phyloP scores from a whole-genome alignment of 306 rosid genomes.

The cucumber (Cucumis sativus) region DNA sequence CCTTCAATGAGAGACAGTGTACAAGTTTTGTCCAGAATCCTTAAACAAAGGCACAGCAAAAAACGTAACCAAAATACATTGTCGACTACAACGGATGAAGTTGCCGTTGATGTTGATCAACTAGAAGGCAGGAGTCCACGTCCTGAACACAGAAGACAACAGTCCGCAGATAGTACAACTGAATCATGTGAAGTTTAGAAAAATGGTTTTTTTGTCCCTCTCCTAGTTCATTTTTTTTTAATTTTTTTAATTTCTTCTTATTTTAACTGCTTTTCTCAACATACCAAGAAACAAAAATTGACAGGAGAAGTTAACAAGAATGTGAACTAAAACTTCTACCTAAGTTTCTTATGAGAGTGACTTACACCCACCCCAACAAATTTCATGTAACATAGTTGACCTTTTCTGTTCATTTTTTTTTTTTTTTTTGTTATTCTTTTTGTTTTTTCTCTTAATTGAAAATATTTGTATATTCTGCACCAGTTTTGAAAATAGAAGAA shows the following conservation, averaged over 20 bases:
- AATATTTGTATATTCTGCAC: not conserved
- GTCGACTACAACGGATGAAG: conserved; percentile 55
- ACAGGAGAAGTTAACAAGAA: not conserved
- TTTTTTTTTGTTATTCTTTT: no score
- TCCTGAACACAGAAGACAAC: conserved; percentile 51
- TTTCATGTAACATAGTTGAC: not conserved
- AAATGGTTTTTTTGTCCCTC: conserved; percentile 16
- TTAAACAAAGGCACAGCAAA: conserved; percentile 43
- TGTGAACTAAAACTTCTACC: no score
- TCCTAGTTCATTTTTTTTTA: conserved; percentile 1
- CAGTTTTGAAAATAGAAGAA: not conserved
- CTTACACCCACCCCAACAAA: no score
- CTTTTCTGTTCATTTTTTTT: not conserved
- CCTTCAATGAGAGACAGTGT: conserved; percentile 91
- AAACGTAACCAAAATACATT: conserved; percentile 36
- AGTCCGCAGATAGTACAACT: conserved; percentile 59
- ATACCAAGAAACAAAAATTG: not conserved
- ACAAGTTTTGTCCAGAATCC: conserved; percentile 55
- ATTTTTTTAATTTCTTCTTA: not conserved
- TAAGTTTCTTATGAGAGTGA: no score
- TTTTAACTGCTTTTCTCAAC: conserved; percentile 1
- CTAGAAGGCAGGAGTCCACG: conserved; percentile 19
- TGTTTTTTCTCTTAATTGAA: no score
- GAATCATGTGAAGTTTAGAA: conserved; percentile 59
- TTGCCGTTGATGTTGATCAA: conserved; percentile 42